These are phyloP conservation scores for Strigomonas culicis DNA, from an alignment of 208 protist species.

Conservation along the genomic window DNA sequence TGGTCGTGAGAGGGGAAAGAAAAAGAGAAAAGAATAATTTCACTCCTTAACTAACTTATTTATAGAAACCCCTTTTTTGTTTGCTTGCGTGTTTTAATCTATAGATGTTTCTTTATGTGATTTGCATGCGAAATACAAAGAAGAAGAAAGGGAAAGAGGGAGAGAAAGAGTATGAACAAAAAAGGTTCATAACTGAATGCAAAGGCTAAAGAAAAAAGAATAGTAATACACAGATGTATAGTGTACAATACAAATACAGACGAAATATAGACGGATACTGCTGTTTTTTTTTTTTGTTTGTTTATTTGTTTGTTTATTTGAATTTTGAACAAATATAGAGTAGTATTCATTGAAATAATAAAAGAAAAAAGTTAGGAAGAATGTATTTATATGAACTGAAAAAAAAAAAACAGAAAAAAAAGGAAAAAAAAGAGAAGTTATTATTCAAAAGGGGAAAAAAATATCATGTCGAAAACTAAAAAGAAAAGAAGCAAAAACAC, in stretches of 20 bases:
- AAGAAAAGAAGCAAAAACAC: constrained; percentile 19
- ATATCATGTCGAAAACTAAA: background rate
- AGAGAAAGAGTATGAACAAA: constrained; percentile 9
- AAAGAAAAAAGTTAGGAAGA: constrained; percentile 1
- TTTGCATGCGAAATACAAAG: background rate
- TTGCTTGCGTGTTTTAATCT: background rate
- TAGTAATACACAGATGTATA: background rate
- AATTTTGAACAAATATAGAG: no score
- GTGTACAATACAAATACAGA: background rate
- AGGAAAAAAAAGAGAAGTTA: background rate
- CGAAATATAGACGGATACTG: background rate
- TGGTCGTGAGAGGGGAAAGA: background rate
- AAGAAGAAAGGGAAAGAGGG: constrained; percentile 3
- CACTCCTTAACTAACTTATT: constrained; percentile 4
- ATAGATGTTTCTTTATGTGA: background rate
- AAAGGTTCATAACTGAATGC: constrained; percentile 9
- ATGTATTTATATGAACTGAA: background rate
- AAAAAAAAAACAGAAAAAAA: constrained; percentile 13
- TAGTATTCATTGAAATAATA: constrained; percentile 3
- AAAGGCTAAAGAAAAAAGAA: constrained; percentile 4
- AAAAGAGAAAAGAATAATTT: constrained; percentile 17
- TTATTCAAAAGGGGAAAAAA: background rate
- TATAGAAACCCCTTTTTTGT: background rate
- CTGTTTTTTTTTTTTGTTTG: no score
- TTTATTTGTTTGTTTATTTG: no score